These are phyloP conservation scores for Podospora comata DNA, from an alignment of 495 filamentous ascomycete species.

Conservation along the genomic window DNA sequence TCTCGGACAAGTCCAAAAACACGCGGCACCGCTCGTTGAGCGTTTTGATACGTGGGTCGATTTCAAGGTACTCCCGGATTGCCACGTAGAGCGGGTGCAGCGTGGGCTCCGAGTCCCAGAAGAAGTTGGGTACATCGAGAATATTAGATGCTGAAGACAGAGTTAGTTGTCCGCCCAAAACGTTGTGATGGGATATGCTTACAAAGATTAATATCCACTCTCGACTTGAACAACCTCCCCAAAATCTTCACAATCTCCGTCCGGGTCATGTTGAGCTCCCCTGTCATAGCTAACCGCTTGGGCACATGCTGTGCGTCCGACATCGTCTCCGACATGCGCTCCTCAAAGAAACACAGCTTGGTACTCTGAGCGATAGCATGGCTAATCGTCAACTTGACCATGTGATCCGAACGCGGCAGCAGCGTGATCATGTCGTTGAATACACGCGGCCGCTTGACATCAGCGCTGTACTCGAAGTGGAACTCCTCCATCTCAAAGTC, in stretches of 20 bases:
- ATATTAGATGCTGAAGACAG: conserved; percentile 75
- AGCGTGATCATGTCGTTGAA: conserved; percentile 99
- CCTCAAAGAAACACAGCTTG: conserved; percentile 94
- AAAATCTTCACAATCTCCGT: conserved; percentile 90
- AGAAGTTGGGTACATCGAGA: conserved; percentile 96
- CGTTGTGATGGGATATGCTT: conserved; percentile 34
- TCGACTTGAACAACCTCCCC: conserved; percentile 83
- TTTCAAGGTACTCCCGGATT: conserved; percentile 96
- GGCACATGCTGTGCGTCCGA: conserved; percentile 86
- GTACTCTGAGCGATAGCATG: conserved; percentile 98
- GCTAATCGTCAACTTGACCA: conserved; percentile 96
- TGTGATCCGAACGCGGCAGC: conserved; percentile 83
- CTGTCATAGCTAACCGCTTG: conserved; percentile 80
- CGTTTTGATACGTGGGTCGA: conserved; percentile 88
- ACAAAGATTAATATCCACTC: conserved; percentile 98
- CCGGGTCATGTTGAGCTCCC: conserved; percentile 85
- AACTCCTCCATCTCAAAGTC: conserved; percentile 99
- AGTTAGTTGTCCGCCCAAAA: conserved; percentile 10
- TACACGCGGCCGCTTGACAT: conserved; percentile 80
- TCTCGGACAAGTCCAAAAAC: conserved; percentile 94
- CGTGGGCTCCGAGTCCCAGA: conserved; percentile 96
- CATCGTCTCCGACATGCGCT: conserved; percentile 95
- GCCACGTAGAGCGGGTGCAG: conserved; percentile 92
- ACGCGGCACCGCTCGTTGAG: conserved; percentile 96
- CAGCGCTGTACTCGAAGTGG: conserved; percentile 92